Conservation (phyloP, 2,329 filamentous ascomycete species). For the Blastomyces parvus region DNA sequence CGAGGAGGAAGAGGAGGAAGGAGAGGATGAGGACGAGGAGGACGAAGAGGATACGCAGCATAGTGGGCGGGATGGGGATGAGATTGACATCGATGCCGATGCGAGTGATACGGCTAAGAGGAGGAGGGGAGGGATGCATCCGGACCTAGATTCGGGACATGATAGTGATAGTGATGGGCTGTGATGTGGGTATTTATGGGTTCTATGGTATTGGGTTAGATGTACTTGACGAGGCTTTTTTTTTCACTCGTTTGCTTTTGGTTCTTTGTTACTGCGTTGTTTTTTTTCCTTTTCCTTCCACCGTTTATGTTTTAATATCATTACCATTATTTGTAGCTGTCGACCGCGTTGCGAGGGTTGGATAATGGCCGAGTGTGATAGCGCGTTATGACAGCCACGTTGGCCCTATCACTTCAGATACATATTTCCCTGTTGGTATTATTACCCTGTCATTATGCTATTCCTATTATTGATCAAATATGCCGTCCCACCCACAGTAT, state of each 20-base stretch:
- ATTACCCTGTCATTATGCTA: neutral
- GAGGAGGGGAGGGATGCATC: slow-evolving; percentile 19
- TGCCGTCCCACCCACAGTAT: neutral
- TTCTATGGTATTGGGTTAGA: slow-evolving; percentile 17
- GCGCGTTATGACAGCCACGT: neutral
- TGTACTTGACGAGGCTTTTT: neutral
- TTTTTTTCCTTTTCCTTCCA: neutral
- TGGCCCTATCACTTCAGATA: neutral
- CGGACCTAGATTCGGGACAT: slow-evolving; percentile 30
- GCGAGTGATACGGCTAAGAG: slow-evolving; percentile 18
- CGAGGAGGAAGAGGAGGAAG: slow-evolving; percentile 21
- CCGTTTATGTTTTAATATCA: neutral
- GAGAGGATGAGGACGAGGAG: slow-evolving; percentile 21
- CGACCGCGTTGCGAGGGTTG: neutral
- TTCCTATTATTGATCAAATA: neutral
- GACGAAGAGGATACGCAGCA: slow-evolving; percentile 21
- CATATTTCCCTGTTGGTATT: neutral
- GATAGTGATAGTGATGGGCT: slow-evolving; percentile 21
- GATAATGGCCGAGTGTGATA: neutral
- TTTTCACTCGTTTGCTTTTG: neutral
- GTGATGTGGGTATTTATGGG: slow-evolving; percentile 2
- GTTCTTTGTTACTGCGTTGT: neutral
- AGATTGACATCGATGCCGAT: slow-evolving; percentile 15
- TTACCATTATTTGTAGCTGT: neutral
- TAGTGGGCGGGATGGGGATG: slow-evolving; percentile 13